phyloP scores from a whole-genome alignment of 352 stramenopile species.

The Halophytophthora polymorphica region DNA sequence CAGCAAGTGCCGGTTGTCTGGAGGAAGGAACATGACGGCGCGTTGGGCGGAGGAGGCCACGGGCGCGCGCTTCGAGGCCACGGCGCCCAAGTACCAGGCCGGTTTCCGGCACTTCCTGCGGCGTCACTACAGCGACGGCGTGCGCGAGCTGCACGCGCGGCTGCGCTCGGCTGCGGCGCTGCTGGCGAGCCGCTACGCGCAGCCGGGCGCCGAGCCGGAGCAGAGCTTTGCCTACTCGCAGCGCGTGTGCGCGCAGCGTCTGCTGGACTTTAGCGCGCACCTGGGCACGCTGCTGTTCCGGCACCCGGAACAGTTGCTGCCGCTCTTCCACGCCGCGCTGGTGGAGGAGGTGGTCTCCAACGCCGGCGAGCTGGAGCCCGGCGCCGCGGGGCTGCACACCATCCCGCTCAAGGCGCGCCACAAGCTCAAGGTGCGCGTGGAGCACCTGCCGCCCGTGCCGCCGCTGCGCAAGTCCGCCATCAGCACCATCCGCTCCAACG shows the following conservation, averaged over 20 bases:
- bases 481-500: constrained; percentile 83
- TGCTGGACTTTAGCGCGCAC: constrained; percentile 78
- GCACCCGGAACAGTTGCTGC: constrained; percentile 86
- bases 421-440: constrained; percentile 86
- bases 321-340: constrained; percentile 84
- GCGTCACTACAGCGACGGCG: constrained; percentile 15
- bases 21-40: constrained; percentile 1
- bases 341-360: constrained; percentile 38
- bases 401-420: constrained; percentile 33
- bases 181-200: neutral
- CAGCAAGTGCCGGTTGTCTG: too few species aligned
- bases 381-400: constrained; percentile 15
- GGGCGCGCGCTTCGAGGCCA: constrained; percentile 26
- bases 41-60: constrained; percentile 21
- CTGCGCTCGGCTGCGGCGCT: constrained; percentile 8
- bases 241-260: constrained; percentile 65
- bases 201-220: neutral
- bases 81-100: constrained; percentile 27
- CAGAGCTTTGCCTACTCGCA: constrained; percentile 43
- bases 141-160: constrained; percentile 15
- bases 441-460: constrained; percentile 86
- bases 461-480: constrained; percentile 86
- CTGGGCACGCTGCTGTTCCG: constrained; percentile 85
- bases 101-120: constrained; percentile 30
- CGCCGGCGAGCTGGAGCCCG: constrained; percentile 8